Evolutionary conservation across 1,139 yeast genomes (phyloP).

Genomic region (Yamadazyma dendronema): DNA sequence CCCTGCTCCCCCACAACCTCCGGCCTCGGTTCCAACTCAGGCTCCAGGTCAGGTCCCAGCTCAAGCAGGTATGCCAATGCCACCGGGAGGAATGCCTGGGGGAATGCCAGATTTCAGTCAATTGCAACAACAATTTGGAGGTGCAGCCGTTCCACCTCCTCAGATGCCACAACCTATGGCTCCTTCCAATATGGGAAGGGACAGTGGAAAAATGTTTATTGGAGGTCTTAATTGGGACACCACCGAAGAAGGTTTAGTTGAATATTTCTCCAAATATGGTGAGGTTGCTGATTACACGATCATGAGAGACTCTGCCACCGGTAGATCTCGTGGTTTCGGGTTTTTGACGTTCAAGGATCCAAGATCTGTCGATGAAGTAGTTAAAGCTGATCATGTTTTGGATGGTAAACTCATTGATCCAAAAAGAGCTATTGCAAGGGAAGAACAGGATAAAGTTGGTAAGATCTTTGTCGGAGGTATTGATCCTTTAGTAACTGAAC

Average conservation of each 20-base stretch:
- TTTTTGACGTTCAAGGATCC: constrained; percentile 87
- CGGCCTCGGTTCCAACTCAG: neutral
- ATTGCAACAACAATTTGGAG: constrained; percentile 13
- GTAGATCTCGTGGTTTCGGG: constrained; percentile 96
- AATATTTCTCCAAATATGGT: constrained; percentile 87
- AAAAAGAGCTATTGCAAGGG: constrained; percentile 95
- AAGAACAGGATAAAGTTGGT: constrained; percentile 96
- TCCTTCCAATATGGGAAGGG: constrained; percentile 41
- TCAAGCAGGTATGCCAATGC: constrained; percentile 1
- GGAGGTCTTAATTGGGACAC: constrained; percentile 99
- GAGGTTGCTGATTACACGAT: constrained; percentile 87
- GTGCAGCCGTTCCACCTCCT: constrained; percentile 10
- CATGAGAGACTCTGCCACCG: constrained; percentile 89
- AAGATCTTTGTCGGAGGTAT: constrained; percentile 98
- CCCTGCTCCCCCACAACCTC: constrained; percentile 5
- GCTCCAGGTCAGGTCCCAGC: constrained; percentile 4
- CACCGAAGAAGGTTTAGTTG: constrained; percentile 77
- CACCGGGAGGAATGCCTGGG: constrained; percentile 5
- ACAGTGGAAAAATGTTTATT: constrained; percentile 88
- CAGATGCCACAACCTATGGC: constrained; percentile 20
- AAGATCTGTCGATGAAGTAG: constrained; percentile 80
- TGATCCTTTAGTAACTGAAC: constrained; percentile 92
- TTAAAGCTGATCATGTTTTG: constrained; percentile 81
- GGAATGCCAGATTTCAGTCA: constrained; percentile 13
- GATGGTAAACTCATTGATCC: constrained; percentile 99